Percentiles rank a stretch among this genome's conserved stretches.
Conservation (phyloP, 2,329 filamentous ascomycete species). For the Colletotrichum sp. region DNA sequence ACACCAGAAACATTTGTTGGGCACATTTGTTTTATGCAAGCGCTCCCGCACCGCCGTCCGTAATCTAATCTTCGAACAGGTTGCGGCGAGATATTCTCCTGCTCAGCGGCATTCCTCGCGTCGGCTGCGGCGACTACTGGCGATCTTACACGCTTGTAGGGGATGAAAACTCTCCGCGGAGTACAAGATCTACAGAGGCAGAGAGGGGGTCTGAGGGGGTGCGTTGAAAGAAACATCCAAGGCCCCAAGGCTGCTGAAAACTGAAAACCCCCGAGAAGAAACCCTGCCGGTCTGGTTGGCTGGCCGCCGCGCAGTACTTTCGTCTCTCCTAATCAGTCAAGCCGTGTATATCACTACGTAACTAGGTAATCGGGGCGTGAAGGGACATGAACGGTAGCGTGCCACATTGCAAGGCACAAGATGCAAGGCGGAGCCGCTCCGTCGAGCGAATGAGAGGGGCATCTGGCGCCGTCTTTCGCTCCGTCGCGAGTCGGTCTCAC, state of each 20-base stretch:
- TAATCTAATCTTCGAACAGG: neutral
- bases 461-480: neutral
- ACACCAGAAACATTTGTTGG: neutral
- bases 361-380: neutral
- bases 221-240: neutral
- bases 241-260: neutral
- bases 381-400: neutral
- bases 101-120: neutral
- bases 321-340: neutral
- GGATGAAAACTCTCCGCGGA: neutral
- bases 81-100: neutral
- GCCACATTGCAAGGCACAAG: neutral
- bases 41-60: neutral
- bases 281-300: neutral
- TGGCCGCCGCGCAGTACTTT: neutral
- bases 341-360: neutral
- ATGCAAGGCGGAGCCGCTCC: neutral
- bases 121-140: neutral
- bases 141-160: constrained; percentile 2
- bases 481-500: neutral
- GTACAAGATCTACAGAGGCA: constrained; percentile 1
- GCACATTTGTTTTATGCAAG: neutral
- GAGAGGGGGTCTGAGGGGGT: neutral
- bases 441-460: neutral
- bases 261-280: neutral